phyloP scores from a whole-genome alignment of 1,284 basidiomycete species.

The Meira nashicola region DNA sequence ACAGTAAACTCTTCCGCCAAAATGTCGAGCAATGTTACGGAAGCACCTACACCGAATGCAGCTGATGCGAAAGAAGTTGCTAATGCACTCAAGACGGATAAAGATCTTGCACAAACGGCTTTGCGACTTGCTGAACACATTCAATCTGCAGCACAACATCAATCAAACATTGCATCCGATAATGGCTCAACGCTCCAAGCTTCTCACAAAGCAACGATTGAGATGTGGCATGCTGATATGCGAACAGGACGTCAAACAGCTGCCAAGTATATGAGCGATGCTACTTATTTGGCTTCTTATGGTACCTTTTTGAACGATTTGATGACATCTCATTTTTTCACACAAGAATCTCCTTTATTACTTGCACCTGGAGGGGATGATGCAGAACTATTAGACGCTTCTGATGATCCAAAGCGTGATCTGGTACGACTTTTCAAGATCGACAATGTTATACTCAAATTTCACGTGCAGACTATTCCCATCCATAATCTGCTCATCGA shows the following conservation, averaged over 20 bases:
- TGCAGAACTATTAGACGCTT: background rate
- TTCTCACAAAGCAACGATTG: conserved; percentile 14
- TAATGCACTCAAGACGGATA: conserved; percentile 27
- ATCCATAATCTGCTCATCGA: conserved; percentile 34
- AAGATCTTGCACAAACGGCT: conserved; percentile 30
- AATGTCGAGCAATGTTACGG: background rate
- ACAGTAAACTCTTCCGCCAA: background rate
- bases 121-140: conserved; percentile 28
- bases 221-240: conserved; percentile 32
- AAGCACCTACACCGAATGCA: background rate
- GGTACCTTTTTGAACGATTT: conserved; percentile 40
- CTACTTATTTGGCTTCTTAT: conserved; percentile 41
- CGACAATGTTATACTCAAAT: conserved; percentile 33
- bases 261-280: conserved; percentile 29
- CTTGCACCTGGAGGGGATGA: background rate
- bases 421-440: conserved; percentile 31
- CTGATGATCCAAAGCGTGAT: conserved; percentile 7
- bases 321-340: conserved; percentile 31
- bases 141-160: conserved; percentile 20
- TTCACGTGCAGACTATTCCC: conserved; percentile 28
- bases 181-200: conserved; percentile 8
- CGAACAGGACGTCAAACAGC: conserved; percentile 29
- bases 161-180: conserved; percentile 10
- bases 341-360: conserved; percentile 8
- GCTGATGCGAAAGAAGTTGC: conserved; percentile 21